phyloP scores from a whole-genome alignment of 2,329 filamentous ascomycete species.

The Fusarium denticulatum region DNA sequence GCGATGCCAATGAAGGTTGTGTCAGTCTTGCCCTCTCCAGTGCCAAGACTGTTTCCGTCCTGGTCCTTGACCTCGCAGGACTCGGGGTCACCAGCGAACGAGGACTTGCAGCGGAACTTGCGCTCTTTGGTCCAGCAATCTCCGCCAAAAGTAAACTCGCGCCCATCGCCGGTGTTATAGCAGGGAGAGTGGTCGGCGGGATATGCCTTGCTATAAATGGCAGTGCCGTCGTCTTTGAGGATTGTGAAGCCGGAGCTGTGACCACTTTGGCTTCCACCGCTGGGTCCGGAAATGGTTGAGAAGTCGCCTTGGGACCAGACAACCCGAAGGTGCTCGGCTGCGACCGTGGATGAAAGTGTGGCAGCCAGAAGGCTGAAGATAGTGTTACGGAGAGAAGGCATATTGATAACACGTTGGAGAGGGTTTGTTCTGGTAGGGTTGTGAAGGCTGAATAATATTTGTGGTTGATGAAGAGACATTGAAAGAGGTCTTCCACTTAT shows the following conservation, averaged over 20 bases:
- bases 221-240: constrained; percentile 9
- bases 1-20: constrained; percentile 13
- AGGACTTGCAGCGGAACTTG: constrained; percentile 5
- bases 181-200: constrained; percentile 4
- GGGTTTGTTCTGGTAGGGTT: too few species aligned
- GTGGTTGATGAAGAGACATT: background rate
- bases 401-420: background rate
- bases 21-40: constrained; percentile 6
- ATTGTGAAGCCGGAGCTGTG: constrained; percentile 8
- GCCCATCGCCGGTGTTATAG: background rate
- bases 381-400: constrained; percentile 1
- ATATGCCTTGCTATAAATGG: constrained; percentile 5
- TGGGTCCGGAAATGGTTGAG: constrained; percentile 4
- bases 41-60: constrained; percentile 4
- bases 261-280: background rate
- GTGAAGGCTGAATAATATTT: background rate
- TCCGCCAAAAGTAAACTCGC: constrained; percentile 1
- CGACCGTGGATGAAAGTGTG: background rate
- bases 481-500: background rate
- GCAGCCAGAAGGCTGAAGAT: constrained; percentile 1
- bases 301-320: constrained; percentile 13
- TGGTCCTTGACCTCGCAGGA: constrained; percentile 9
- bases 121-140: constrained; percentile 7
- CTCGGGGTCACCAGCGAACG: background rate
- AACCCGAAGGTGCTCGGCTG: constrained; percentile 9